These are phyloP conservation scores for Lithospermum erythrorhizon DNA, from an alignment of 257 asterid species.

Conservation along the genomic window DNA sequence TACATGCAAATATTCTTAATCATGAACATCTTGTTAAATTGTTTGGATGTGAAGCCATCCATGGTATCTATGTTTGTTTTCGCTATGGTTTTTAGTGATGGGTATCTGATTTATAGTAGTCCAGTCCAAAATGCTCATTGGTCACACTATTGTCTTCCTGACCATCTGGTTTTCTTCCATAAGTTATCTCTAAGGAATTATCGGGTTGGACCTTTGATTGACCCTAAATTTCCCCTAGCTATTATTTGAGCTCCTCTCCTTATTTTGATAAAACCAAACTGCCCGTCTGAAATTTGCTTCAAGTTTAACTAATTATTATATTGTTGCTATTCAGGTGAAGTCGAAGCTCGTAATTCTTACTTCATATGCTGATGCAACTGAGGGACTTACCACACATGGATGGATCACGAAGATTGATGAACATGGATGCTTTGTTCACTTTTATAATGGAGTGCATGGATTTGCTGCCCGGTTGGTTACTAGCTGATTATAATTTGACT, in stretches of 20 bases:
- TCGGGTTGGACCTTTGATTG: too few species aligned
- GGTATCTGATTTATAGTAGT: too few species aligned
- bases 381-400: constrained; percentile 84
- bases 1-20: background rate
- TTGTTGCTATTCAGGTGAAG: constrained; percentile 44
- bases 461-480: constrained; percentile 70
- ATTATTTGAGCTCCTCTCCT: too few species aligned
- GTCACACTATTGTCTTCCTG: too few species aligned
- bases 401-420: constrained; percentile 93
- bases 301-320: too few species aligned
- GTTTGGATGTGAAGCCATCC: background rate
- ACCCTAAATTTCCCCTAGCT: too few species aligned
- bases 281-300: background rate
- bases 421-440: constrained; percentile 96
- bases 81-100: background rate
- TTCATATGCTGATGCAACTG: constrained; percentile 74
- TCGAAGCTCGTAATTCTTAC: constrained; percentile 72
- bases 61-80: background rate
- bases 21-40: background rate
- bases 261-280: too few species aligned
- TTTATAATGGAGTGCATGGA: constrained; percentile 95
- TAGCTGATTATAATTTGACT: background rate
- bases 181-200: too few species aligned
- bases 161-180: too few species aligned
- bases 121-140: too few species aligned